Evolutionary conservation across 208 protist genomes (phyloP), one percentile per base, ranked within the genome.

Genomic region (Zelonia costaricensis): DNA sequence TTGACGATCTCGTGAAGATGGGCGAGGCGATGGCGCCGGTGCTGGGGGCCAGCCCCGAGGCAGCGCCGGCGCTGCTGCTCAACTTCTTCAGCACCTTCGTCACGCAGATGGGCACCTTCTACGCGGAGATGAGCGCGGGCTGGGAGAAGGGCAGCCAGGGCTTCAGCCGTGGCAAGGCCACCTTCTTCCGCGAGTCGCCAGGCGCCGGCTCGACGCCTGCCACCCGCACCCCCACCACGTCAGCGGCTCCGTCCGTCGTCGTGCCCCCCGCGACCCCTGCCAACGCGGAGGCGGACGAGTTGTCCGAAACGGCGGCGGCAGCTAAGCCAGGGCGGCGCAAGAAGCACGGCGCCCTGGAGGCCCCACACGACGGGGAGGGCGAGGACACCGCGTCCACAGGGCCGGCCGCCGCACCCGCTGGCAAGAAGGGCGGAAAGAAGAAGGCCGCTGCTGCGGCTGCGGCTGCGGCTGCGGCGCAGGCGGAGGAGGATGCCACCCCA

Each of bases 81-180:
- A 94, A 88, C 62, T 72, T 94, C 42, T 90, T 80, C 59, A 78
- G 66, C 55, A 80, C 73, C 25, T 82, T 91, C 48, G 35, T 82
- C 2, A 75, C 78, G 4, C 80, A 86, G 67, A 68, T 86, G 48
- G 58, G 62, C 35, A 51, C 33, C 30, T 86, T 78, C 49, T 86
- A 71, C 52, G 27, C 38, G 12, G 80, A 86, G 42, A 68, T 80
- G 28, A 40, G 48, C 46, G 62, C 44, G 28, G 60, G 52, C 0
- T 73, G 76, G 38, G 45, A 35, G 25, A 43, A 48, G n/a, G 60
- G 60, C 15, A 65, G 30, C 27, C 46, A 73, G 38, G 47, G 58
- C 27, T 74, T 88, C 23, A 56, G 76, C 23, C 69, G 54, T 0
- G 69, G 74, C 0, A 79, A 74, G 36, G 52, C 64, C 0, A 43